phyloP scores from a whole-genome alignment of 306 rosid genomes.

The Canavalia ensiformis region DNA sequence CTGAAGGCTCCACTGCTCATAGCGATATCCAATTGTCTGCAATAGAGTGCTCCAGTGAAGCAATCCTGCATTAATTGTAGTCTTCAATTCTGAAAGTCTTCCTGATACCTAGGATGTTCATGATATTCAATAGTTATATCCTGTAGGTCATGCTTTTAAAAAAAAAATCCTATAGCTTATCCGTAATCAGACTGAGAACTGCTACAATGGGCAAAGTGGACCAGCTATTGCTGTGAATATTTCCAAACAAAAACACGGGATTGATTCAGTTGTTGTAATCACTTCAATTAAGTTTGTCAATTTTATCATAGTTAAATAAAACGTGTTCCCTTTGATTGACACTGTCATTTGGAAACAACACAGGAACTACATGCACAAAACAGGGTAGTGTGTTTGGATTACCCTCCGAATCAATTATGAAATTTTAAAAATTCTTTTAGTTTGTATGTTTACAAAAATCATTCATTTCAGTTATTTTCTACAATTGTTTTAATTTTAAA shows the following conservation, averaged over 20 bases:
- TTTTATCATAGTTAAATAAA: not conserved
- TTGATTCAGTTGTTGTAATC: constrained; percentile 1
- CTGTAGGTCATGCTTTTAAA: not conserved
- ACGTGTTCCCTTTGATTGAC: not conserved
- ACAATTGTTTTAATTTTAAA: too few species aligned
- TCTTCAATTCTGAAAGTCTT: constrained; percentile 81
- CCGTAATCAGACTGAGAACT: constrained; percentile 29
- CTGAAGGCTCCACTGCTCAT: constrained; percentile 83
- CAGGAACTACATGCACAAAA: not conserved
- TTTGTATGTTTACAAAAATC: too few species aligned
- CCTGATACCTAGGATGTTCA: constrained; percentile 68
- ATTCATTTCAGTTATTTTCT: too few species aligned
- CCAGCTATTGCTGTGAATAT: not conserved
- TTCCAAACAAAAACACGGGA: constrained; percentile 14
- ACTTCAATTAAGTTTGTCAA: not conserved
- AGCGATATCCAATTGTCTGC: constrained; percentile 72
- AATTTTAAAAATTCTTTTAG: too few species aligned
- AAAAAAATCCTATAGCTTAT: constrained; percentile 14
- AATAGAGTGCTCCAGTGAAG: constrained; percentile 68
- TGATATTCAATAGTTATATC: constrained; percentile 29
- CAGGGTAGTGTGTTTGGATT: too few species aligned
- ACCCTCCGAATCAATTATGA: too few species aligned
- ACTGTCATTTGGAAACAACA: constrained; percentile 8
- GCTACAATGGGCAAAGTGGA: not conserved
- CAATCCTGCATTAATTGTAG: constrained; percentile 78